phyloP scores from a whole-genome alignment of 148 eudicot genomes.

The Amaranthus hypochondriacus region DNA sequence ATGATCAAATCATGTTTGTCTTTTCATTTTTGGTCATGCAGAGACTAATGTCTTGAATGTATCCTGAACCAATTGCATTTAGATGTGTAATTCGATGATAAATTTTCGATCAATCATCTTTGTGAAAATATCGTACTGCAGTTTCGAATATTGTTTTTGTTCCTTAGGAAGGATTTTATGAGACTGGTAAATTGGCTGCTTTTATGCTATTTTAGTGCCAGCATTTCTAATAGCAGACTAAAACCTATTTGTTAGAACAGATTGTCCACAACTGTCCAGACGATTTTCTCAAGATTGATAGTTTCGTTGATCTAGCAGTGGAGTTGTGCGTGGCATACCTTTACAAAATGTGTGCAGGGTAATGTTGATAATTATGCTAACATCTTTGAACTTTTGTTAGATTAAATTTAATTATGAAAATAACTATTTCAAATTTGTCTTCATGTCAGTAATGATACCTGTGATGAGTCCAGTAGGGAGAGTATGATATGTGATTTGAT shows the following conservation, averaged over 20 bases:
- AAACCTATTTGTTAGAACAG: constrained; percentile 39
- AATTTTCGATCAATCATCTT: not conserved
- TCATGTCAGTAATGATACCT: constrained; percentile 36
- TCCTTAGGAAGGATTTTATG: not conserved
- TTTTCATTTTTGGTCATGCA: not conserved
- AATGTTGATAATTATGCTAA: constrained; percentile 4
- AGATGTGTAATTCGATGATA: not conserved
- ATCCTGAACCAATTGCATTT: not conserved
- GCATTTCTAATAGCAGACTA: constrained; percentile 5
- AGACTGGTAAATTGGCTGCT: not conserved
- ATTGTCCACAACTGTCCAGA: constrained; percentile 78
- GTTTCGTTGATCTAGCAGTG: constrained; percentile 43
- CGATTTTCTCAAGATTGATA: constrained; percentile 52
- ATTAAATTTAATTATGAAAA: constrained; percentile 4
- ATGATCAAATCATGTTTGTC: not conserved
- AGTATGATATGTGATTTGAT: constrained; percentile 48
- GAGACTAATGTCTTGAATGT: not conserved
- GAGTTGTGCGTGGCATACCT: constrained; percentile 73
- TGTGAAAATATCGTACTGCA: not conserved
- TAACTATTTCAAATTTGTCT: constrained; percentile 22
- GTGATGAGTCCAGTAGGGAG: constrained; percentile 43
- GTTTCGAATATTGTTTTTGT: not conserved
- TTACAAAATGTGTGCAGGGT: constrained; percentile 55
- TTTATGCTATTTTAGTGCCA: not conserved
- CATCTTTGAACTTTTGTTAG: constrained; percentile 3